These are phyloP conservation scores for Aspergillus jensenii DNA, from an alignment of 2,329 filamentous ascomycete species.

Conservation along the genomic window DNA sequence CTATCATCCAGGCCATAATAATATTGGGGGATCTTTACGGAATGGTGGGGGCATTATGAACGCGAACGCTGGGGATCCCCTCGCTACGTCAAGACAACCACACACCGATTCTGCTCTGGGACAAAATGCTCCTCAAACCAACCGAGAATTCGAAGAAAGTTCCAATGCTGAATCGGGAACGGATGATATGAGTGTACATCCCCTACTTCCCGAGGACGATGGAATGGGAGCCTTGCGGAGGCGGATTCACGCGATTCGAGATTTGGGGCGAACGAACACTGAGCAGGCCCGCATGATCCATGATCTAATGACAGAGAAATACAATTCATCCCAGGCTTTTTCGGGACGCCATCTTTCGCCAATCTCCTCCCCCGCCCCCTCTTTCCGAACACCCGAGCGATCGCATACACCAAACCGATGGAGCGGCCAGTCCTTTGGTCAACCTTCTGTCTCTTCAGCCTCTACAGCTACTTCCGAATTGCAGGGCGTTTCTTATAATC, in stretches of 20 bases:
- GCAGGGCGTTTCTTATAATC: constrained; percentile 37
- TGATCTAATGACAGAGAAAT: constrained; percentile 67
- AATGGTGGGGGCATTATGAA: neutral
- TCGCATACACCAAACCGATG: constrained; percentile 31
- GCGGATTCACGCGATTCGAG: constrained; percentile 69
- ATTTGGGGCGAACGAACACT: constrained; percentile 54
- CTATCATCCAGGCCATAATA: neutral
- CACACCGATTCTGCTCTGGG: neutral
- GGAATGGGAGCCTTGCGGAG: constrained; percentile 69
- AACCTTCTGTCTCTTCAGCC: constrained; percentile 26
- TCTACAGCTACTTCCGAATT: constrained; percentile 29
- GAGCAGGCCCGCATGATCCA: constrained; percentile 75
- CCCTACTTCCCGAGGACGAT: constrained; percentile 69
- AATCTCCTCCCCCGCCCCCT: constrained; percentile 25
- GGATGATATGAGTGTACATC: constrained; percentile 19
- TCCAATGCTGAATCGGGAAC: constrained; percentile 8
- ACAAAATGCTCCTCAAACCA: neutral
- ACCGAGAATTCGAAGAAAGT: neutral
- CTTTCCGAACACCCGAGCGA: constrained; percentile 24
- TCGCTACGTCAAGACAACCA: neutral
- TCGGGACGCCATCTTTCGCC: constrained; percentile 21
- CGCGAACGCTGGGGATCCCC: neutral
- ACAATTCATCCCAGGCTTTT: constrained; percentile 49
- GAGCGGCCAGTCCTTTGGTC: constrained; percentile 28
- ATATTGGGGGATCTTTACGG: neutral